Evolutionary conservation across 225 moss, liverwort and hornwort genomes (phyloP).

Genomic region (Pseudisothecium myosuroides): DNA sequence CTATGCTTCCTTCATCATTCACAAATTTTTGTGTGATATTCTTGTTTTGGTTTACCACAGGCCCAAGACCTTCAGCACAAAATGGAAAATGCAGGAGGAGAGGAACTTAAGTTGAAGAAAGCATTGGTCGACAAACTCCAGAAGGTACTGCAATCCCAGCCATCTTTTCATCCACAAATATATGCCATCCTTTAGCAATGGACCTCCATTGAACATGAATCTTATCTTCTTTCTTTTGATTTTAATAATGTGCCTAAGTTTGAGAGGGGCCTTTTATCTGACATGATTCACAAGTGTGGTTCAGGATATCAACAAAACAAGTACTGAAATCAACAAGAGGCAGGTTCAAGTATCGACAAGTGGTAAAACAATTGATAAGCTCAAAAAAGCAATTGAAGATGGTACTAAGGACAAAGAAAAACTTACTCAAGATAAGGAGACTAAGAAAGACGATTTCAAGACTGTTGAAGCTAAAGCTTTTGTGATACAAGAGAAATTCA

Average conservation of each 20-base stretch:
- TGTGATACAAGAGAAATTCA: constrained; percentile 61
- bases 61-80: constrained; percentile 69
- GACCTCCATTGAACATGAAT: not conserved
- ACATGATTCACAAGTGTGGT: not conserved
- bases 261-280: not conserved
- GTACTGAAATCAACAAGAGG: constrained; percentile 73
- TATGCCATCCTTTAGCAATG: not conserved
- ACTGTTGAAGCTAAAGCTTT: constrained; percentile 71
- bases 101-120: constrained; percentile 74
- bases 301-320: constrained; percentile 80
- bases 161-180: not conserved
- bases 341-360: constrained; percentile 78
- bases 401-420: constrained; percentile 51
- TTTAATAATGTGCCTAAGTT: not conserved
- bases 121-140: constrained; percentile 63
- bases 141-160: constrained; percentile 38
- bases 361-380: constrained; percentile 49
- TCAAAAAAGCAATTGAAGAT: constrained; percentile 60
- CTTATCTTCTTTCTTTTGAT: not conserved
- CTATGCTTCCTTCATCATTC: not conserved
- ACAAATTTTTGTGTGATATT: not conserved
- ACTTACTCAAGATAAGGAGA: constrained; percentile 57
- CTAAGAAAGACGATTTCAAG: constrained; percentile 58
- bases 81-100: constrained; percentile 91
- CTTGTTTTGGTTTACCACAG: constrained; percentile 11